These are phyloP conservation scores for Amniculicola lignicola DNA, from an alignment of 495 filamentous ascomycete species.

Conservation along the genomic window DNA sequence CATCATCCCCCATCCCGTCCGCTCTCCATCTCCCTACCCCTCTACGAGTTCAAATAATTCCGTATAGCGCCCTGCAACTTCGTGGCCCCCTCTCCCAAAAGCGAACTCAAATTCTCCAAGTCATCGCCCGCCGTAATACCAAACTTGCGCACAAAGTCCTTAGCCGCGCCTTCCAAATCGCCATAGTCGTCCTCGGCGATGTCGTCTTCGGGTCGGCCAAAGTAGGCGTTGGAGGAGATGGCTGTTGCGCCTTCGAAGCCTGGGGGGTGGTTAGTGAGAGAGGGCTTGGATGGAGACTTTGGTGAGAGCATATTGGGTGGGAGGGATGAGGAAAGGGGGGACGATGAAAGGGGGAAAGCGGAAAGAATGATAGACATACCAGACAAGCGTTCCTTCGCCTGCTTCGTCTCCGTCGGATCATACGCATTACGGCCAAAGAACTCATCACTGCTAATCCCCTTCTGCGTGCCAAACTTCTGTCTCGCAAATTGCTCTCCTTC, in stretches of 20 bases:
- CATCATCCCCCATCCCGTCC: too few species aligned
- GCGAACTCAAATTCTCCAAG: slow-evolving; percentile 77
- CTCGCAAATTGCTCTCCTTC: slow-evolving; percentile 73
- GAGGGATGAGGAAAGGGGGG: neutral
- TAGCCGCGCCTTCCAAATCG: slow-evolving; percentile 85
- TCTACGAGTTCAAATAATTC: slow-evolving; percentile 72
- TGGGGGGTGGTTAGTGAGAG: slow-evolving; percentile 41
- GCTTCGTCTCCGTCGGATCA: slow-evolving; percentile 73
- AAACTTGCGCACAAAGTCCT: slow-evolving; percentile 91
- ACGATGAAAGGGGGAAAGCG: neutral
- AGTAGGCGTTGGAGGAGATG: slow-evolving; percentile 95
- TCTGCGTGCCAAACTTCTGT: slow-evolving; percentile 83
- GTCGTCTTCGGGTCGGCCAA: slow-evolving; percentile 82
- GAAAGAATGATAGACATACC: too few species aligned
- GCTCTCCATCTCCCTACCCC: neutral
- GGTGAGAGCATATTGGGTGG: neutral
- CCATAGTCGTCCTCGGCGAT: slow-evolving; percentile 64
- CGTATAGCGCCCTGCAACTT: slow-evolving; percentile 84
- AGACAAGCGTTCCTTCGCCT: slow-evolving; percentile 75
- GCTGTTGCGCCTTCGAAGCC: slow-evolving; percentile 88
- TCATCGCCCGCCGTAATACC: slow-evolving; percentile 94
- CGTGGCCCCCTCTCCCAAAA: slow-evolving; percentile 79
- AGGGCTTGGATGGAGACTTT: neutral
- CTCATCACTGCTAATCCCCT: slow-evolving; percentile 95
- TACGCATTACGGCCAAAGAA: slow-evolving; percentile 91